Conservation (phyloP, 306 rosid genomes). For the Vigna mungo region DNA sequence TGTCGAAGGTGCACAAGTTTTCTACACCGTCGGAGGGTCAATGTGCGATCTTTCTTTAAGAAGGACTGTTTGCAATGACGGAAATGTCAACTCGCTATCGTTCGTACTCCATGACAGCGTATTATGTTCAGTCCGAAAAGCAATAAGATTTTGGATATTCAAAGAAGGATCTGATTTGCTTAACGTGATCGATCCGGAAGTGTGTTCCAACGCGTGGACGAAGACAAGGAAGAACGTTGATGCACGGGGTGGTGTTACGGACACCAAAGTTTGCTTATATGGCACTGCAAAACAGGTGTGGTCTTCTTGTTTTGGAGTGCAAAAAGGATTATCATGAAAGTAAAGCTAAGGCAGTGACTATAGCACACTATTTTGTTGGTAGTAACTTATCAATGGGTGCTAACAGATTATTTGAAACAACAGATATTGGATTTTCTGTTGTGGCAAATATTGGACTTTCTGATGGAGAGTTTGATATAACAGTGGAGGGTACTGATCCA, state of each 20-base stretch:
- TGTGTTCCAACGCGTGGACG: background rate
- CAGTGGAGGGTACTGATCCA: background rate
- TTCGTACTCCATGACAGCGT: too few relatives aligned
- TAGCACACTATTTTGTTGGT: background rate
- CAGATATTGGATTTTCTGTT: background rate
- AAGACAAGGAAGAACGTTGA: background rate
- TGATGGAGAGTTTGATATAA: background rate
- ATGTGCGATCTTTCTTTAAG: too few relatives aligned
- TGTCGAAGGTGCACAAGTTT: too few relatives aligned
- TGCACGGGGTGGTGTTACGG: background rate
- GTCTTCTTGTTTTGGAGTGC: background rate
- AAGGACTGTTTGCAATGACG: too few relatives aligned
- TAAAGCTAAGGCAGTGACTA: background rate
- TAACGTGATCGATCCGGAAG: too few relatives aligned
- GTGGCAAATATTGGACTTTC: background rate
- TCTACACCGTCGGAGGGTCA: too few relatives aligned
- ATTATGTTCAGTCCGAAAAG: too few relatives aligned
- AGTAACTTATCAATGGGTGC: background rate
- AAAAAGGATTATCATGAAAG: background rate
- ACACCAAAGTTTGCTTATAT: background rate
- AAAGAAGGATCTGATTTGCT: too few relatives aligned
- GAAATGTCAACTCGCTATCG: too few relatives aligned
- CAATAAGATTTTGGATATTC: too few relatives aligned
- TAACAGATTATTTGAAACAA: background rate
- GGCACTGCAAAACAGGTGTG: background rate